phyloP scores from a whole-genome alignment of 192 early-diverging fungal species.

The Coemansia sp. region DNA sequence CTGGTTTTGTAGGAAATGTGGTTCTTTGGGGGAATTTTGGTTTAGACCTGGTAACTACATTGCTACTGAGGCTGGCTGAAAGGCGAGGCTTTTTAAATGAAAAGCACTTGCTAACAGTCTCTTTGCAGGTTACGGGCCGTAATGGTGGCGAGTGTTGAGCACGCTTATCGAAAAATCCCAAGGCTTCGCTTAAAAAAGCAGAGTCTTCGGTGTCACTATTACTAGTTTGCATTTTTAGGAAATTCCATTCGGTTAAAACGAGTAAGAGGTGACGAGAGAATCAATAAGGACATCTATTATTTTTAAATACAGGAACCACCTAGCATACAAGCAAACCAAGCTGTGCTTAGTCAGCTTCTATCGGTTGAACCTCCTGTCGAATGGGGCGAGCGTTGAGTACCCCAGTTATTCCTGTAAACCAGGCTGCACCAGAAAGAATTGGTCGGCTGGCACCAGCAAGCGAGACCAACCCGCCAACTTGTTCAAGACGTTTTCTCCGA shows the following conservation, averaged over 20 bases:
- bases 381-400: conserved; percentile 34
- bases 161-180: background rate
- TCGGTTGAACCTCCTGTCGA: background rate
- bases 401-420: conserved; percentile 38
- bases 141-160: background rate
- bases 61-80: background rate
- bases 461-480: conserved; percentile 37
- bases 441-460: conserved; percentile 47
- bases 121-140: background rate
- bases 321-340: conserved; percentile 1
- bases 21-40: background rate
- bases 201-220: background rate
- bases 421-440: conserved; percentile 31
- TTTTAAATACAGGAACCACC: background rate
- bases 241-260: background rate
- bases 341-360: background rate
- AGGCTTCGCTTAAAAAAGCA: conserved; percentile 1
- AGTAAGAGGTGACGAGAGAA: background rate
- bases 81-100: conserved; percentile 5
- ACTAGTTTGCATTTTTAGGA: background rate
- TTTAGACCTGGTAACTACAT: too few relatives aligned
- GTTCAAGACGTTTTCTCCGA: conserved; percentile 32
- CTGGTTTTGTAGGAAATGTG: background rate
- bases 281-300: conserved; percentile 4
- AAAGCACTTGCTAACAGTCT: conserved; percentile 12